Conservation (phyloP, 2,329 filamentous ascomycete genomes). For the Coleophoma cylindrospora region DNA sequence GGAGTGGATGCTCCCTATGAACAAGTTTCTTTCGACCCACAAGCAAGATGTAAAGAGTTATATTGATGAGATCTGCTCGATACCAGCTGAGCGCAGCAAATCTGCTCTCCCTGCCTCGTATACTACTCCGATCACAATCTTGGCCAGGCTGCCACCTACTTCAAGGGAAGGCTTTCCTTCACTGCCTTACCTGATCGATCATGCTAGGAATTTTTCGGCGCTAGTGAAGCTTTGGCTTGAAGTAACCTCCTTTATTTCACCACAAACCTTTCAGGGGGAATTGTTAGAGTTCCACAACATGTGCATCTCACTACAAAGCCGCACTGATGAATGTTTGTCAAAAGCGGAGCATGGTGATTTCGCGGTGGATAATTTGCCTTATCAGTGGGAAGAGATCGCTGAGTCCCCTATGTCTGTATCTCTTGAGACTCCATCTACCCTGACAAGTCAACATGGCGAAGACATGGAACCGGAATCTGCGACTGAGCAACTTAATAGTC, state of each 20-base stretch:
- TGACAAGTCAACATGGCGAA: neutral
- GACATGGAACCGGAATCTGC: slow-evolving; percentile 1
- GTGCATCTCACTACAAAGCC: slow-evolving; percentile 23
- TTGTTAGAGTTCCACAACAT: slow-evolving; percentile 24
- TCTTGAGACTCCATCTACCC: neutral
- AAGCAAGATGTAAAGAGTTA: slow-evolving; percentile 80
- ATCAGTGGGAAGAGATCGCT: slow-evolving; percentile 23
- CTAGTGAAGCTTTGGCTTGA: slow-evolving; percentile 79
- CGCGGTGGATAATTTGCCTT: slow-evolving; percentile 14
- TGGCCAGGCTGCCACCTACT: slow-evolving; percentile 72
- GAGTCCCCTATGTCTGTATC: slow-evolving; percentile 13
- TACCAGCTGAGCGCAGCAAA: slow-evolving; percentile 65
- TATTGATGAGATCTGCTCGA: slow-evolving; percentile 79
- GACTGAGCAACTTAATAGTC: slow-evolving; percentile 7
- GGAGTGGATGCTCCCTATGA: slow-evolving; percentile 99
- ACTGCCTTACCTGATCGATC: slow-evolving; percentile 87
- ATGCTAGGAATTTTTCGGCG: slow-evolving; percentile 77
- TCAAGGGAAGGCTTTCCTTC: slow-evolving; percentile 90
- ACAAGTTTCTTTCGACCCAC: slow-evolving; percentile 72
- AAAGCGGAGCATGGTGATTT: slow-evolving; percentile 21
- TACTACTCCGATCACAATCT: slow-evolving; percentile 86
- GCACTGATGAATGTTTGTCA: slow-evolving; percentile 25
- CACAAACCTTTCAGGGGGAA: slow-evolving; percentile 20
- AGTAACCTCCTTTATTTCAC: slow-evolving; percentile 22
- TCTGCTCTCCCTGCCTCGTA: slow-evolving; percentile 75